A percentile compares a stretch with the other conserved stretches of the same genome.
phyloP scores from a whole-genome alignment of 2,329 filamentous ascomycete species.

The Chaetomium globosum region DNA sequence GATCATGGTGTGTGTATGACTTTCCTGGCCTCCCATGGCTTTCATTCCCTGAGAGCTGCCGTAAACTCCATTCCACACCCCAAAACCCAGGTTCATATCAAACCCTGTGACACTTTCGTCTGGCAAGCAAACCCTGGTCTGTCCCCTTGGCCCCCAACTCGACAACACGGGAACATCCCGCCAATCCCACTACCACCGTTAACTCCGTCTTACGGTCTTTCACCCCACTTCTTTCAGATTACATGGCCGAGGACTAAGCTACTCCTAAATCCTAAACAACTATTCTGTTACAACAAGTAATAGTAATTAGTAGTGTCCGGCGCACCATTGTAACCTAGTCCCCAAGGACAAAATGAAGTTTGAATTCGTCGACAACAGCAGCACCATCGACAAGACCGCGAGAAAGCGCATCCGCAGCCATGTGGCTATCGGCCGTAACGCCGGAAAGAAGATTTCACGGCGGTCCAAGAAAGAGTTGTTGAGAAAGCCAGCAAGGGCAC shows the following conservation, averaged over 20 bases:
- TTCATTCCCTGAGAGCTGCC: too few relatives aligned
- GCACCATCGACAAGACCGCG: neutral
- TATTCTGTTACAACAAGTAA: neutral
- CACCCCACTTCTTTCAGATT: neutral
- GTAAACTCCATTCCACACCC: too few relatives aligned
- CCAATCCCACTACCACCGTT: neutral
- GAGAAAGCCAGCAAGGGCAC: neutral
- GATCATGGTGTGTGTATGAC: too few relatives aligned
- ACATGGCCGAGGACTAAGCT: neutral
- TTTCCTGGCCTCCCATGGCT: too few relatives aligned
- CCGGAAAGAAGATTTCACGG: conserved; percentile 19
- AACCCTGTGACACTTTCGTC: too few relatives aligned
- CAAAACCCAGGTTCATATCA: too few relatives aligned
- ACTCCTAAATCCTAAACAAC: neutral
- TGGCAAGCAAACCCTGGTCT: too few relatives aligned
- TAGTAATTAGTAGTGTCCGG: neutral
- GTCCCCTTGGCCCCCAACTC: too few relatives aligned
- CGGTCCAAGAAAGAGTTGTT: conserved; percentile 2
- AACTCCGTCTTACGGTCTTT: neutral
- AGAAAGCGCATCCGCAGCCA: conserved; percentile 25
- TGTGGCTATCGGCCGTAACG: conserved; percentile 22
- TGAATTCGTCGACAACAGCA: conserved; percentile 21
- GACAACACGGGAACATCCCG: neutral
- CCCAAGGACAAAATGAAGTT: conserved; percentile 15
- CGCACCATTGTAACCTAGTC: neutral